Percentiles rank a stretch among this genome's conserved stretches.
phyloP scores from a whole-genome alignment of 768 basidiomycete species.

The Dioszegia aurantiaca region DNA sequence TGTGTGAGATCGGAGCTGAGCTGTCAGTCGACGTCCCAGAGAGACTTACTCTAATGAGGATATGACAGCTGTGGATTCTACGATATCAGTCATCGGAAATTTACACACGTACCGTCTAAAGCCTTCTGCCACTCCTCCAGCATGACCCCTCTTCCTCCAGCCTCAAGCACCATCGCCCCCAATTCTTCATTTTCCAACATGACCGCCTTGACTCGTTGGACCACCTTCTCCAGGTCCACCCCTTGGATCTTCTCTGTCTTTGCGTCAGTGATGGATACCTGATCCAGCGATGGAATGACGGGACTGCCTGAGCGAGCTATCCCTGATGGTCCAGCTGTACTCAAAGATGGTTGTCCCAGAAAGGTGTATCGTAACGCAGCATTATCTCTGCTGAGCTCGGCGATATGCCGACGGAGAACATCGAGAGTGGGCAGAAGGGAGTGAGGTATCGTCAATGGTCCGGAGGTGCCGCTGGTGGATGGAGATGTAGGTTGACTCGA shows the following conservation, averaged over 20 bases:
- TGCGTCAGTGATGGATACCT: conserved; percentile 4
- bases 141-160: conserved; percentile 20
- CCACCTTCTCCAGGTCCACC: conserved; percentile 34
- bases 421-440: conserved; percentile 29
- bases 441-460: conserved; percentile 27
- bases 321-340: background rate
- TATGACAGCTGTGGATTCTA: conserved; percentile 38
- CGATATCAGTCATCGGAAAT: background rate
- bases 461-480: conserved; percentile 10
- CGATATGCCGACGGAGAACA: conserved; percentile 32
- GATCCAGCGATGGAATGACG: background rate
- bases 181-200: conserved; percentile 44
- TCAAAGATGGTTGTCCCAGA: conserved; percentile 17
- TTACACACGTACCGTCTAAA: conserved; percentile 28
- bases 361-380: conserved; percentile 41
- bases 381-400: conserved; percentile 37
- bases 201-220: conserved; percentile 36
- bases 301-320: background rate
- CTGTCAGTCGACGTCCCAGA: background rate
- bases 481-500: conserved; percentile 8
- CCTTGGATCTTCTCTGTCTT: background rate
- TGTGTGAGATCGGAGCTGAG: conserved; percentile 36
- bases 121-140: conserved; percentile 31
- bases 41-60: conserved; percentile 36
- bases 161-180: conserved; percentile 41